Evolutionary conservation across 345 rosid species (phyloP).

Genomic region (Hypericum androsaemum): DNA sequence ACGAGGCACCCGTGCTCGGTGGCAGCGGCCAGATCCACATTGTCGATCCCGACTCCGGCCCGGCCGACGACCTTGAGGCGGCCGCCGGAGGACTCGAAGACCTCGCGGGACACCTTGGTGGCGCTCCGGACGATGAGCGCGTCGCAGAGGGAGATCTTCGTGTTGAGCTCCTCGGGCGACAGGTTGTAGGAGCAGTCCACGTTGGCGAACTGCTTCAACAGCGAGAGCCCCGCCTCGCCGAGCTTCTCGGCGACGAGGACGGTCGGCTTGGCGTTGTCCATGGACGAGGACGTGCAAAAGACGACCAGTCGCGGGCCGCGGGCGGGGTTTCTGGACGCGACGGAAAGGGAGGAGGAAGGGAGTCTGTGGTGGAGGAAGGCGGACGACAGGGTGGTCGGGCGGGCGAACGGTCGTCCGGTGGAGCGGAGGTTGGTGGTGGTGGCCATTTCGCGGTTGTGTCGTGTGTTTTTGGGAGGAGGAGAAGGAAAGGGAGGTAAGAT

Average conservation of each 20-base stretch:
- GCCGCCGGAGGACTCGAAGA: slow-evolving; percentile 71
- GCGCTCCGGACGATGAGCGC: slow-evolving; percentile 81
- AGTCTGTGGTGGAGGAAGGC: neutral
- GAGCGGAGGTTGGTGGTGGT: slow-evolving; percentile 6
- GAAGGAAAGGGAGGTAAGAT: too few relatives aligned
- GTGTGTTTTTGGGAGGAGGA: neutral
- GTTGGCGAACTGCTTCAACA: slow-evolving; percentile 50
- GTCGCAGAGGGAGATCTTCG: slow-evolving; percentile 86
- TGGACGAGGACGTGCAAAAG: slow-evolving; percentile 6
- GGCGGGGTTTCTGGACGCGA: slow-evolving; percentile 5
- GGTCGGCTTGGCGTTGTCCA: slow-evolving; percentile 42
- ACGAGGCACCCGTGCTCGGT: slow-evolving; percentile 86
- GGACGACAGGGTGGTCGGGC: slow-evolving; percentile 2
- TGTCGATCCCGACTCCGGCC: slow-evolving; percentile 91
- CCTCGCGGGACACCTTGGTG: slow-evolving; percentile 68
- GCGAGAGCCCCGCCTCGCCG: slow-evolving; percentile 59
- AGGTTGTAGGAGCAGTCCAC: slow-evolving; percentile 79
- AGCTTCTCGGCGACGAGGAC: slow-evolving; percentile 82
- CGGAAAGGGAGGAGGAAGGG: neutral
- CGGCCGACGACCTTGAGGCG: slow-evolving; percentile 84
- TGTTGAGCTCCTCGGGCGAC: slow-evolving; percentile 73
- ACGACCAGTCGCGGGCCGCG: slow-evolving; percentile 11
- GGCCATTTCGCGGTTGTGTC: slow-evolving; percentile 1
- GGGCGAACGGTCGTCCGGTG: neutral
- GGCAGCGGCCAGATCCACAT: slow-evolving; percentile 88